phyloP scores from a whole-genome alignment of 495 filamentous ascomycete species.

The Cairneyella variabilis region DNA sequence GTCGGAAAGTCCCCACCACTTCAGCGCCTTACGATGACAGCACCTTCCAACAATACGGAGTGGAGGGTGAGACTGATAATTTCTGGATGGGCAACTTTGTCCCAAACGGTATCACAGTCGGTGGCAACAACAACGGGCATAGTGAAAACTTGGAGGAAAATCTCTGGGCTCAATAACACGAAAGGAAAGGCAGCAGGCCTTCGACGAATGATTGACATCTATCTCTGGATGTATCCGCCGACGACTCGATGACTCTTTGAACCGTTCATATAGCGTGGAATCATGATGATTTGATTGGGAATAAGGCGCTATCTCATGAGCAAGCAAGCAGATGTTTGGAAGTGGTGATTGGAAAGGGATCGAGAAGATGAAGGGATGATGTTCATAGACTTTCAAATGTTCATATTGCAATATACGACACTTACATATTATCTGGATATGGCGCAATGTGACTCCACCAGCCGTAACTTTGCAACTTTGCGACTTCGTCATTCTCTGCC shows the following conservation, averaged over 20 bases:
- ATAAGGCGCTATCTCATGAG: background rate
- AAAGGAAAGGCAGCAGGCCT: conserved; percentile 29
- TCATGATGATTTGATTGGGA: background rate
- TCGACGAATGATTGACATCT: conserved; percentile 24
- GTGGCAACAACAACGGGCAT: conserved; percentile 8
- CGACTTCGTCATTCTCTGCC: background rate
- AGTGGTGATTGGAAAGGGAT: too few relatives aligned
- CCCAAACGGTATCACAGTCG: conserved; percentile 13
- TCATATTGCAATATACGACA: conserved; percentile 22
- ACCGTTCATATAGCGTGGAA: conserved; percentile 11
- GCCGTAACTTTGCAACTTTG: background rate
- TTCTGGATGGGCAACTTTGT: conserved; percentile 26
- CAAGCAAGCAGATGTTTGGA: too few relatives aligned
- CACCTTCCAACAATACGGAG: conserved; percentile 13
- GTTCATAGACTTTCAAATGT: conserved; percentile 25
- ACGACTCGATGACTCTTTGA: conserved; percentile 25
- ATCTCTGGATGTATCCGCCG: conserved; percentile 21
- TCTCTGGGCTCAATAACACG: conserved; percentile 29
- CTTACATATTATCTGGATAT: background rate
- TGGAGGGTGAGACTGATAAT: conserved; percentile 23
- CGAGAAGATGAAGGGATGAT: conserved; percentile 8
- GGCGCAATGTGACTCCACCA: background rate
- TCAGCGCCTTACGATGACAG: conserved; percentile 15
- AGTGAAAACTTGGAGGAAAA: conserved; percentile 20
- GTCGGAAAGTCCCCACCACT: conserved; percentile 9